Conservation (phyloP, 1,139 yeast species). For the Torulaspora globosa region DNA sequence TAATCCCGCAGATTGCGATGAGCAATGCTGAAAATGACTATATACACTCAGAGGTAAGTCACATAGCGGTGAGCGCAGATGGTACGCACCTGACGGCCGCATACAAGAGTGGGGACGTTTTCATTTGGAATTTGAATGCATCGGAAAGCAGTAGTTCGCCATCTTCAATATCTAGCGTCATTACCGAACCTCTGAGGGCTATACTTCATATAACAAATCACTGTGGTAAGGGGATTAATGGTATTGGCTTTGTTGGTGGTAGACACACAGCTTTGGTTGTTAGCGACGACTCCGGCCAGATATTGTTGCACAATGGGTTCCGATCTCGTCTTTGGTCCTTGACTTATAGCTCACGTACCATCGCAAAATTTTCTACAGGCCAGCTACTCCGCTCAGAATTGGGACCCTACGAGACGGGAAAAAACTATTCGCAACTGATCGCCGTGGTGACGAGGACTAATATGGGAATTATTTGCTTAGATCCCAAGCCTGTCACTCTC, state of each 20-base stretch:
- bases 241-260: constrained; percentile 52
- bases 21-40: constrained; percentile 7
- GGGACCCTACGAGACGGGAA: constrained; percentile 31
- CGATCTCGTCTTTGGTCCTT: constrained; percentile 51
- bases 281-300: constrained; percentile 56
- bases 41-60: constrained; percentile 39
- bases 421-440: constrained; percentile 42
- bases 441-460: constrained; percentile 57
- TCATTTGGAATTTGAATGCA: constrained; percentile 44
- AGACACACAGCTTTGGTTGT: constrained; percentile 57
- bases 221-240: constrained; percentile 37
- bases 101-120: constrained; percentile 44
- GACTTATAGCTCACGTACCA: constrained; percentile 36
- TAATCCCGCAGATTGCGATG: constrained; percentile 23
- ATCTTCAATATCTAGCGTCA: neutral
- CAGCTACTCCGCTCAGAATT: constrained; percentile 12
- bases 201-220: constrained; percentile 31
- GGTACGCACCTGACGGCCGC: constrained; percentile 49
- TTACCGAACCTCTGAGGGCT: constrained; percentile 21
- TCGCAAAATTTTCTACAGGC: constrained; percentile 17
- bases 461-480: constrained; percentile 49
- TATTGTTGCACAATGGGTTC: constrained; percentile 57
- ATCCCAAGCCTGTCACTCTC: constrained; percentile 33
- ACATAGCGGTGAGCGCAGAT: constrained; percentile 49
- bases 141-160: constrained; percentile 3